Conservation (phyloP, 2,329 filamentous ascomycete genomes). For the Fusarium phyllophilum region DNA sequence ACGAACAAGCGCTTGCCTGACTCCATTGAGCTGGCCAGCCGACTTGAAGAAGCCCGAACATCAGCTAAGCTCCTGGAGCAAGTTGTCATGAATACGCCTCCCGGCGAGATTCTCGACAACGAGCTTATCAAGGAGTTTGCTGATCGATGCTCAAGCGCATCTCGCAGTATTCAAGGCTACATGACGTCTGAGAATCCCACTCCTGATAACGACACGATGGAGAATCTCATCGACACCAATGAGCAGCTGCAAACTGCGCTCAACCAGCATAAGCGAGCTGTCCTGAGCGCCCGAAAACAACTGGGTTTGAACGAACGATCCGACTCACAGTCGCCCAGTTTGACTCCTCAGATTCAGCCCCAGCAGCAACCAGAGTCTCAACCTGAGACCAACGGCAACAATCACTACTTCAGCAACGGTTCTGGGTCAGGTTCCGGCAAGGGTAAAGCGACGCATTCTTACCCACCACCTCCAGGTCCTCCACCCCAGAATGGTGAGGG, state of each 20-base stretch:
- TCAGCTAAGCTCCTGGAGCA: slow-evolving; percentile 93
- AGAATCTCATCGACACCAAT: slow-evolving; percentile 92
- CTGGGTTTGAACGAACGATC: slow-evolving; percentile 53
- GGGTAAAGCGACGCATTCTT: slow-evolving; percentile 49
- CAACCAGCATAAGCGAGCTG: slow-evolving; percentile 84
- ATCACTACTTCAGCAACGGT: slow-evolving; percentile 26
- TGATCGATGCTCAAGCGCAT: slow-evolving; percentile 83
- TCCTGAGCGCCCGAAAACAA: slow-evolving; percentile 71
- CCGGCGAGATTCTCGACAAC: slow-evolving; percentile 78
- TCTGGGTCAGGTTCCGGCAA: slow-evolving; percentile 42
- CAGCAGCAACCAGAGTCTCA: slow-evolving; percentile 19
- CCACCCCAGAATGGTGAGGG: slow-evolving; percentile 43
- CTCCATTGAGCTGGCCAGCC: slow-evolving; percentile 79
- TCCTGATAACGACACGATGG: slow-evolving; percentile 93
- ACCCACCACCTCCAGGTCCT: slow-evolving; percentile 40
- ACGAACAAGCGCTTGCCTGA: slow-evolving; percentile 66
- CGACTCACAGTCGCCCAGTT: slow-evolving; percentile 43
- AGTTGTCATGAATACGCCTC: slow-evolving; percentile 85
- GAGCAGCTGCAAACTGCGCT: slow-evolving; percentile 87
- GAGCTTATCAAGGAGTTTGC: slow-evolving; percentile 95
- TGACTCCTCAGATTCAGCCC: slow-evolving; percentile 34
- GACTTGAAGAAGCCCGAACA: slow-evolving; percentile 89
- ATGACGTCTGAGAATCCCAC: slow-evolving; percentile 81
- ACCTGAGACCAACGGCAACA: slow-evolving; percentile 46
- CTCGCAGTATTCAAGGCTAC: slow-evolving; percentile 84